Percentiles rank a stretch among this genome's conserved stretches.
Evolutionary conservation across 1,284 basidiomycete species (phyloP).

Genomic region (Rhodotorula sp.): DNA sequence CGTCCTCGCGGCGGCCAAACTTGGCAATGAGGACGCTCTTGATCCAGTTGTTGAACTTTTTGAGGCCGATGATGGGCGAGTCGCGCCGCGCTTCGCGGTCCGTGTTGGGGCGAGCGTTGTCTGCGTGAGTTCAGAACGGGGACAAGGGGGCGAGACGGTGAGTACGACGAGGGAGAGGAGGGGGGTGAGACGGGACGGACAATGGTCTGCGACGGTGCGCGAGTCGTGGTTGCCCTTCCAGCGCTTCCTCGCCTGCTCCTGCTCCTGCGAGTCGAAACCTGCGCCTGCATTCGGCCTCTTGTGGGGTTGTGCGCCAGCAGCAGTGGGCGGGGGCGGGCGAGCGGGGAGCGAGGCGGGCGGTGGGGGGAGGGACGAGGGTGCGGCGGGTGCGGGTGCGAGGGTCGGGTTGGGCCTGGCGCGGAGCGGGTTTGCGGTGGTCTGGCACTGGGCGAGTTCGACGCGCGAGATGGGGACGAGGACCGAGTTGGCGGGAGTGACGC

Average conservation of each 20-base stretch:
- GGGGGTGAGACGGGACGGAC: constrained; percentile 11
- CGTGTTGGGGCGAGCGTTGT: constrained; percentile 89
- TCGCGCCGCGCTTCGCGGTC: constrained; percentile 77
- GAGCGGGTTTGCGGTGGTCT: constrained; percentile 29
- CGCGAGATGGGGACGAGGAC: constrained; percentile 37
- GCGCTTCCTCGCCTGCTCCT: constrained; percentile 7
- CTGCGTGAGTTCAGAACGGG: no score
- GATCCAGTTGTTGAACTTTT: constrained; percentile 99
- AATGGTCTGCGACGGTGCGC: constrained; percentile 34
- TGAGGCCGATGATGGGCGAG: constrained; percentile 95
- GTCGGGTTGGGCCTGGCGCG: constrained; percentile 9
- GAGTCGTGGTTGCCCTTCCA: constrained; percentile 20
- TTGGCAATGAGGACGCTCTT: constrained; percentile 91
- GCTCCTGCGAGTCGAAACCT: not conserved
- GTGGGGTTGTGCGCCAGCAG: not conserved
- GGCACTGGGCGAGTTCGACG: constrained; percentile 34
- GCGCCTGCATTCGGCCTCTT: not conserved
- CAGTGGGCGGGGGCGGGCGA: not conserved
- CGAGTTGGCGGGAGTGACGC: constrained; percentile 26
- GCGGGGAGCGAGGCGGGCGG: not conserved
- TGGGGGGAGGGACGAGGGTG: not conserved
- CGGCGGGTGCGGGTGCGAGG: not conserved
- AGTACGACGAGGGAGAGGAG: not conserved
- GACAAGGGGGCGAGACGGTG: no score
- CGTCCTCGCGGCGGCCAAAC: constrained; percentile 58